Percentiles rank a stretch among this genome's conserved stretches.
Evolutionary conservation across 2,329 filamentous ascomycete genomes (phyloP).

Genomic region (Hypoxylon sp.): DNA sequence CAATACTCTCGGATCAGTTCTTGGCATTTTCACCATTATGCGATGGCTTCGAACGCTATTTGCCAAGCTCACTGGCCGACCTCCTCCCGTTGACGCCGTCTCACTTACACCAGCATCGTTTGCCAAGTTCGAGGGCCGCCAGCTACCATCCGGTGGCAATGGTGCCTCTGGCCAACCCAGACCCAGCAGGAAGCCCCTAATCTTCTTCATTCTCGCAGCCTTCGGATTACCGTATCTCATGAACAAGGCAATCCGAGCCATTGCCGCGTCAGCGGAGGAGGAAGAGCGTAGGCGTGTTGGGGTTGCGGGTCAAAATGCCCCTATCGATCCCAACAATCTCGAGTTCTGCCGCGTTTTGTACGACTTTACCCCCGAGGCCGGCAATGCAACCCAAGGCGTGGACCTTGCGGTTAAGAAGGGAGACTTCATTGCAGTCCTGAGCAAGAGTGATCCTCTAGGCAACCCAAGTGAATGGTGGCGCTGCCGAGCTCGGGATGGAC

Average conservation of each 20-base stretch:
- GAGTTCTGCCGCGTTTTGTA: slow-evolving; percentile 97
- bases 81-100: slow-evolving; percentile 87
- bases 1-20: slow-evolving; percentile 91
- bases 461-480: slow-evolving; percentile 98
- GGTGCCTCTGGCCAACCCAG: slow-evolving; percentile 76
- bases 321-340: slow-evolving; percentile 88
- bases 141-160: slow-evolving; percentile 64
- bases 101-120: slow-evolving; percentile 93
- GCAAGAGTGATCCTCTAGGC: slow-evolving; percentile 92
- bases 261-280: slow-evolving; percentile 88
- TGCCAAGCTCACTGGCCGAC: slow-evolving; percentile 92
- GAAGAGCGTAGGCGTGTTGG: slow-evolving; percentile 76
- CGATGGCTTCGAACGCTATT: slow-evolving; percentile 93
- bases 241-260: slow-evolving; percentile 91
- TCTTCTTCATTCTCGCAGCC: slow-evolving; percentile 95
- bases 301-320: slow-evolving; percentile 65
- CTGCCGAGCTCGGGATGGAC: slow-evolving; percentile 89
- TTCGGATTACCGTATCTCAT: slow-evolving; percentile 97
- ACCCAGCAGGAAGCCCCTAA: slow-evolving; percentile 93
- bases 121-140: slow-evolving; percentile 85
- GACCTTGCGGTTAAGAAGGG: slow-evolving; percentile 95
- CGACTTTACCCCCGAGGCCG: slow-evolving; percentile 88
- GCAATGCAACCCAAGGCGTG: slow-evolving; percentile 74
- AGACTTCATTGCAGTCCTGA: slow-evolving; percentile 93
- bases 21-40: slow-evolving; percentile 96